These are phyloP conservation scores for Russula sp. DNA, from an alignment of 768 basidiomycete species.

Conservation along the genomic window DNA sequence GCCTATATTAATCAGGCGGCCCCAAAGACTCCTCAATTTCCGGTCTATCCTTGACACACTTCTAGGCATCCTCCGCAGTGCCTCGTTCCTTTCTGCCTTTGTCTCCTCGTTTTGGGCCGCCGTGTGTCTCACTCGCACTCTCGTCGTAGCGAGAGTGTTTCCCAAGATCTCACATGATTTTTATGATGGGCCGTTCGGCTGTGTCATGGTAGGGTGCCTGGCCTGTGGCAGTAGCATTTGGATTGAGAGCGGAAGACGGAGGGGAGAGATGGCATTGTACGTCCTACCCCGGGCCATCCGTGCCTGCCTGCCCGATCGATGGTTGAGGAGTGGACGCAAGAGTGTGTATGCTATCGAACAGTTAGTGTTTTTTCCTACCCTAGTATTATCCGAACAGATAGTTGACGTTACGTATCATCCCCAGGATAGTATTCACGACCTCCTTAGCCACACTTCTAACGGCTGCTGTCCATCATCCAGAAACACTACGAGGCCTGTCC, in stretches of 20 bases:
- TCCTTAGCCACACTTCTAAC: conserved; percentile 64
- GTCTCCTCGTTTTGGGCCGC: conserved; percentile 62
- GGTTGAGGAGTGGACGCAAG: conserved; percentile 39
- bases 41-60: conserved; percentile 36
- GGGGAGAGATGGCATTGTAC: conserved; percentile 76
- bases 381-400: neutral
- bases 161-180: conserved; percentile 67
- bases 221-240: conserved; percentile 70
- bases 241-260: conserved; percentile 62
- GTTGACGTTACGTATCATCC: neutral
- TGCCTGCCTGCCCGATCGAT: conserved; percentile 50
- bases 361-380: conserved; percentile 33
- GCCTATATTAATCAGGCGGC: conserved; percentile 55
- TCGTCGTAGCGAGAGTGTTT: conserved; percentile 54
- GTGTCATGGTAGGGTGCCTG: conserved; percentile 57
- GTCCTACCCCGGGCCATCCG: conserved; percentile 66
- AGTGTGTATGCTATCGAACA: conserved; percentile 44
- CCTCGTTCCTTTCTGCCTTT: conserved; percentile 66
- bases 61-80: conserved; percentile 52
- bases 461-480: conserved; percentile 51
- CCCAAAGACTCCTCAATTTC: conserved; percentile 42
- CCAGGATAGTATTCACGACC: conserved; percentile 50
- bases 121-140: conserved; percentile 63
- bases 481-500: conserved; percentile 63
- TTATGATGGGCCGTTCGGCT: conserved; percentile 72